phyloP scores from a whole-genome alignment of 306 rosid genomes.

The Myrica gale region DNA sequence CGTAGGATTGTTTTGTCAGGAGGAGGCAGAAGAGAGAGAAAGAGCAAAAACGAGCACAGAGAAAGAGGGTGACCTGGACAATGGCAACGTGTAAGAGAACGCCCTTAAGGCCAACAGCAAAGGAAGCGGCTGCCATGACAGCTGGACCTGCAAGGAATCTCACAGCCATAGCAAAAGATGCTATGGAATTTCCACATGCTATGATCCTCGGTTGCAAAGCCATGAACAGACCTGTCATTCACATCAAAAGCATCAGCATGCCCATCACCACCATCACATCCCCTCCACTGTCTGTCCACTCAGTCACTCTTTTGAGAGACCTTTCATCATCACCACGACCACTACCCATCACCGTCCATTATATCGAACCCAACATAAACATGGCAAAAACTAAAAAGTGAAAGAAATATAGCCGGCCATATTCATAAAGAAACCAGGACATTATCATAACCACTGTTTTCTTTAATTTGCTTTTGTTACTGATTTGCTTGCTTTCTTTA shows the following conservation, averaged over 20 bases:
- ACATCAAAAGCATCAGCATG: constrained; percentile 33
- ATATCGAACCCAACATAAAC: constrained; percentile 27
- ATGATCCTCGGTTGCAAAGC: constrained; percentile 98
- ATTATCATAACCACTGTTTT: constrained; percentile 41
- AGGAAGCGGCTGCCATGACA: constrained; percentile 98
- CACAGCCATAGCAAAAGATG: constrained; percentile 91
- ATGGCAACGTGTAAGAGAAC: constrained; percentile 86
- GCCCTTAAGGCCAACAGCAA: constrained; percentile 88
- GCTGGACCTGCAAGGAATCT: constrained; percentile 99
- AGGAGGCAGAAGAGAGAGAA: constrained; percentile 40
- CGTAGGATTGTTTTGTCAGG: constrained; percentile 36
- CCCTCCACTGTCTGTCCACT: constrained; percentile 31
- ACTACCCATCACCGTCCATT: constrained; percentile 32
- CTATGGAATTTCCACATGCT: constrained; percentile 92
- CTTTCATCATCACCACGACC: constrained; percentile 57
- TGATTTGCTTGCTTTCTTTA: constrained; percentile 22
- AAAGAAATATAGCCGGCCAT: constrained; percentile 4
- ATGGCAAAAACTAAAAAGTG: constrained; percentile 44
- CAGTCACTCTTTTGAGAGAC: constrained; percentile 38
- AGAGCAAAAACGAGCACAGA: background rate
- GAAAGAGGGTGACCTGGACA: constrained; percentile 64
- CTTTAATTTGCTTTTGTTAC: constrained; percentile 30
- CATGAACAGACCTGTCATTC: constrained; percentile 81
- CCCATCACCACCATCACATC: constrained; percentile 30
- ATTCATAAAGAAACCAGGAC: constrained; percentile 38